Evolutionary conservation across 345 rosid species (phyloP).

Genomic region (Bruguiera sexangula): DNA sequence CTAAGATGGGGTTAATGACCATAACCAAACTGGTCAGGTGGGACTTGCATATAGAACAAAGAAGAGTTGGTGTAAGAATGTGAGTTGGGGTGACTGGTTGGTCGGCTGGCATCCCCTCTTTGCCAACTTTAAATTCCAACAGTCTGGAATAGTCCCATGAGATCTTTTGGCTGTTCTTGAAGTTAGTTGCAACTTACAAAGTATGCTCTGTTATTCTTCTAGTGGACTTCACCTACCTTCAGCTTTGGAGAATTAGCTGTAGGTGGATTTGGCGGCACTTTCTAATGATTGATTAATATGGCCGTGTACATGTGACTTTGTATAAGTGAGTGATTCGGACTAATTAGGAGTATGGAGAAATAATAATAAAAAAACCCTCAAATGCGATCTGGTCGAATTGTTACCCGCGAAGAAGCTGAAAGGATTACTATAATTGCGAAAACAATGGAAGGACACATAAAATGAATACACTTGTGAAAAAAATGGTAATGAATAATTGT

Average conservation of each 20-base stretch:
- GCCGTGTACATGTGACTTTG: not conserved
- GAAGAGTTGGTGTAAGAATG: constrained; percentile 3
- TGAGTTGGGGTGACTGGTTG: not conserved
- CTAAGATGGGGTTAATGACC: too few species aligned
- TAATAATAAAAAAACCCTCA: too few species aligned
- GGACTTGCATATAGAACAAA: too few species aligned
- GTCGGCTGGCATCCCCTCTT: not conserved
- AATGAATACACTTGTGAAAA: too few species aligned
- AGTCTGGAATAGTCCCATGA: not conserved
- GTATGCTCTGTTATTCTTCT: not conserved
- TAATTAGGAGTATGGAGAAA: too few species aligned
- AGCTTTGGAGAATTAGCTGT: not conserved
- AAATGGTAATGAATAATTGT: too few species aligned
- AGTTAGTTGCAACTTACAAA: constrained; percentile 7
- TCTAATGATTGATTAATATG: too few species aligned
- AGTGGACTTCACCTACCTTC: not conserved
- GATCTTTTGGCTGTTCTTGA: constrained; percentile 4
- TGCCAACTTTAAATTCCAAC: not conserved
- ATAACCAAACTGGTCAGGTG: not conserved
- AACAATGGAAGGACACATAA: too few species aligned
- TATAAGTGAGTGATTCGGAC: too few species aligned
- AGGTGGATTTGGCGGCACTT: not conserved
- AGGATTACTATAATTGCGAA: too few species aligned
- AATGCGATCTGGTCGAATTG: too few species aligned
- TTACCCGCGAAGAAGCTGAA: too few species aligned